A percentile compares a stretch with the other conserved stretches of the same genome.
phyloP scores from a whole-genome alignment of 495 filamentous ascomycete species.

The Talaromyces ruber region DNA sequence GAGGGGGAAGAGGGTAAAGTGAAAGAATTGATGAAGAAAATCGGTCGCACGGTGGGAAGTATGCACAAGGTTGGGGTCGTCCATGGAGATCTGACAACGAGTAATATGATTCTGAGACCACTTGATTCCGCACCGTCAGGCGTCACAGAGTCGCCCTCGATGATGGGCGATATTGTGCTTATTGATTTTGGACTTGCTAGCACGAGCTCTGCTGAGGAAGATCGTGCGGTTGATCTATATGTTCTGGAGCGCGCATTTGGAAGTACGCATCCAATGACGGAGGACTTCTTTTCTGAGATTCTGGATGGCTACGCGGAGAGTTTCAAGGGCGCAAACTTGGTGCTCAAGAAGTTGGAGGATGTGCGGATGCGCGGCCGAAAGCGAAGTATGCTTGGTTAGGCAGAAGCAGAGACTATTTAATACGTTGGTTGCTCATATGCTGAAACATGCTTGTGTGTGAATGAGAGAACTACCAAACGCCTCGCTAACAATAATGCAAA shows the following conservation, averaged over 20 bases:
- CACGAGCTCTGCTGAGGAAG: slow-evolving; percentile 79
- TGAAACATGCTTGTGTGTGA: slow-evolving; percentile 2
- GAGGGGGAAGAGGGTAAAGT: slow-evolving; percentile 35
- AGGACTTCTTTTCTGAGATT: slow-evolving; percentile 61
- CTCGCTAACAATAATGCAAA: slow-evolving; percentile 16
- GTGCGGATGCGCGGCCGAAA: slow-evolving; percentile 95
- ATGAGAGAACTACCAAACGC: slow-evolving; percentile 18
- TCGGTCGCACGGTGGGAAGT: slow-evolving; percentile 67
- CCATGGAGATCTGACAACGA: slow-evolving; percentile 95
- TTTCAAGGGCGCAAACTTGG: slow-evolving; percentile 47
- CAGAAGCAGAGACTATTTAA: neutral
- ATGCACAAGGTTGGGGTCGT: slow-evolving; percentile 78
- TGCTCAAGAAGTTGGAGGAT: slow-evolving; percentile 77
- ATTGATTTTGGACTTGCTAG: slow-evolving; percentile 94
- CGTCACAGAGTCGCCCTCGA: slow-evolving; percentile 13
- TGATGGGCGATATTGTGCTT: slow-evolving; percentile 70
- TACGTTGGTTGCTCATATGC: neutral
- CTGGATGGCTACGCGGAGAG: slow-evolving; percentile 52
- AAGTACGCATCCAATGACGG: slow-evolving; percentile 85
- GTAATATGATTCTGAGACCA: slow-evolving; percentile 79
- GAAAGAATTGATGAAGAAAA: slow-evolving; percentile 54
- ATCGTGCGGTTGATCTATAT: slow-evolving; percentile 93
- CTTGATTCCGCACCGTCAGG: neutral
- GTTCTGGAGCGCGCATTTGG: slow-evolving; percentile 94
- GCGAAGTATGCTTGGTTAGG: slow-evolving; percentile 87